Percentiles rank a stretch among this genome's conserved stretches.
Evolutionary conservation across 2,329 filamentous ascomycete genomes (phyloP).

Genomic region (Aspergillus alliaceus): DNA sequence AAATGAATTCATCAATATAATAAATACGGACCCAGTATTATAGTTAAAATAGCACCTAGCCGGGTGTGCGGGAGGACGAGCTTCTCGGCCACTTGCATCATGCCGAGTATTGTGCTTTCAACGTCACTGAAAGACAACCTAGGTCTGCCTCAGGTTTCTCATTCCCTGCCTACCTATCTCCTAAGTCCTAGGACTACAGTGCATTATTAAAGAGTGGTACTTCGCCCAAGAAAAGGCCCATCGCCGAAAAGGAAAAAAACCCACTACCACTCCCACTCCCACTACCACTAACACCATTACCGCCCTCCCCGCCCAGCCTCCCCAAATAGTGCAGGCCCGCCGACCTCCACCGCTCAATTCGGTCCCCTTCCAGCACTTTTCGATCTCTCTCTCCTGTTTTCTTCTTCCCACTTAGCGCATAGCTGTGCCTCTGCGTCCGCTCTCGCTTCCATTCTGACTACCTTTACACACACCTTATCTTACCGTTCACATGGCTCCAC

Average conservation of each 20-base stretch:
- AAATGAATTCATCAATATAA: too few relatives aligned
- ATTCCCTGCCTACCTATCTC: too few relatives aligned
- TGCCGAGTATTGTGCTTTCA: neutral
- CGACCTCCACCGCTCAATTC: slow-evolving; percentile 15
- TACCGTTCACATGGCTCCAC: slow-evolving; percentile 64
- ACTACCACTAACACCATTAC: too few relatives aligned
- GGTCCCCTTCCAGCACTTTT: neutral
- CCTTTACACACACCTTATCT: neutral
- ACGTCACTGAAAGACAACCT: neutral
- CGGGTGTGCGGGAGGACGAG: neutral
- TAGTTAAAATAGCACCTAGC: too few relatives aligned
- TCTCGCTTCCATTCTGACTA: neutral
- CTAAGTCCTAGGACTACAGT: too few relatives aligned
- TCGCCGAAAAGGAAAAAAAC: too few relatives aligned
- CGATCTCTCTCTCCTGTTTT: neutral
- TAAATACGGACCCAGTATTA: too few relatives aligned
- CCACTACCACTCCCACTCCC: too few relatives aligned
- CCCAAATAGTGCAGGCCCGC: slow-evolving; percentile 6
- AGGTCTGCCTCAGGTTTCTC: neutral
- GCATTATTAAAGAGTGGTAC: neutral
- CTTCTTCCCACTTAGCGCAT: neutral
- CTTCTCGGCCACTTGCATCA: neutral
- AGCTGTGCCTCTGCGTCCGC: slow-evolving; percentile 1
- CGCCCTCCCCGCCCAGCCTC: slow-evolving; percentile 20
- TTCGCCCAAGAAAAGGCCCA: neutral